These are phyloP conservation scores for Chernovozyma sophiae-reginae DNA, from an alignment of 1,139 yeast genomes.

Conservation along the genomic window DNA sequence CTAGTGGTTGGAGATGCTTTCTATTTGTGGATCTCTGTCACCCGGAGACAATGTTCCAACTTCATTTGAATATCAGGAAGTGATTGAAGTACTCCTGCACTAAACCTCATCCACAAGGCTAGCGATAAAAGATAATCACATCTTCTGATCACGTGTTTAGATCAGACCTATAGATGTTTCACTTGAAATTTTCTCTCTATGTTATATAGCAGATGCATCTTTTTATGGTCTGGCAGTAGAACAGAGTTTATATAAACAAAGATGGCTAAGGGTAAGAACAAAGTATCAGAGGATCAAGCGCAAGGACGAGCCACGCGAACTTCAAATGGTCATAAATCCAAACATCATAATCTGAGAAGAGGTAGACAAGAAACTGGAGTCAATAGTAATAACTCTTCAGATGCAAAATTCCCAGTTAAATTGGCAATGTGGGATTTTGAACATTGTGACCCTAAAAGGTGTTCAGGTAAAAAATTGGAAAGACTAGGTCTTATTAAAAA, in stretches of 20 bases:
- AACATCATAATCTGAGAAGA: slow-evolving; percentile 46
- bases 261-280: slow-evolving; percentile 70
- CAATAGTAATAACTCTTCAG: slow-evolving; percentile 6
- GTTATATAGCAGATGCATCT: no score
- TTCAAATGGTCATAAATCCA: slow-evolving; percentile 57
- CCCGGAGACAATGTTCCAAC: no score
- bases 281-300: slow-evolving; percentile 39
- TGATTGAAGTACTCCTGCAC: no score
- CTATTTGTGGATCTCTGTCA: no score
- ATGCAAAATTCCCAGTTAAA: slow-evolving; percentile 56
- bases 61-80: no score
- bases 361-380: slow-evolving; percentile 45
- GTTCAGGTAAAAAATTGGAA: slow-evolving; percentile 92
- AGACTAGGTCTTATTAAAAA: slow-evolving; percentile 79
- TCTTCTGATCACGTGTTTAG: no score
- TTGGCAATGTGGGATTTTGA: slow-evolving; percentile 95
- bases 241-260: no score
- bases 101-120: no score
- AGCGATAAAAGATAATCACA: no score
- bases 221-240: background rate
- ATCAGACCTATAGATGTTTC: no score
- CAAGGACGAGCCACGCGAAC: slow-evolving; percentile 33
- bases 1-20: background rate
- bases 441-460: slow-evolving; percentile 97
- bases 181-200: no score